Percentiles rank a stretch among this genome's conserved stretches.
Evolutionary conservation across 352 stramenopile genomes (phyloP).

Genomic region (Phytophthora sp.): DNA sequence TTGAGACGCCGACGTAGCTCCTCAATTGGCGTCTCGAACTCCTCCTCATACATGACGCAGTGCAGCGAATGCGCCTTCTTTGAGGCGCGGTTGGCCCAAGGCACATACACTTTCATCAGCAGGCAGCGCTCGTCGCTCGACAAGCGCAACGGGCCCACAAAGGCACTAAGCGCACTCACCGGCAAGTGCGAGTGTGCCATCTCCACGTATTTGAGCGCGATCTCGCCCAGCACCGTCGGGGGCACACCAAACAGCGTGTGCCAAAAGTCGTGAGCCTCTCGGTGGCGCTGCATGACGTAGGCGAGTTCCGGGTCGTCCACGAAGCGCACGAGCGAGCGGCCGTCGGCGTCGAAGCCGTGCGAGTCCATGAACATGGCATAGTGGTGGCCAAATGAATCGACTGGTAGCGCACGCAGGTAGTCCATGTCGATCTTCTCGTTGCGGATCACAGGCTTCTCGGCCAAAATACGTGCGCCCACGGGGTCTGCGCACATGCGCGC

Average conservation of each 20-base stretch:
- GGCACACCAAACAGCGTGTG: conserved; percentile 95
- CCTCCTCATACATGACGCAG: conserved; percentile 96
- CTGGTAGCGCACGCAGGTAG: conserved; percentile 67
- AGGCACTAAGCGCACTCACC: conserved; percentile 92
- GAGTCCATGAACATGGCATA: conserved; percentile 92
- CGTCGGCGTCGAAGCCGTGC: conserved; percentile 93
- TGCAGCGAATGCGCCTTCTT: conserved; percentile 84
- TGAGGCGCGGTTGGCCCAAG: conserved; percentile 90
- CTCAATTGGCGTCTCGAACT: conserved; percentile 92
- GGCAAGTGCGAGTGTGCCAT: conserved; percentile 96
- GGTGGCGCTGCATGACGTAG: conserved; percentile 96
- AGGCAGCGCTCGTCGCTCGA: conserved; percentile 73
- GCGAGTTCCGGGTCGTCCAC: conserved; percentile 94
- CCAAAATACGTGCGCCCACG: conserved; percentile 88
- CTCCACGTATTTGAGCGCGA: conserved; percentile 98
- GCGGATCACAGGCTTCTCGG: conserved; percentile 86
- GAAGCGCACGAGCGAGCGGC: conserved; percentile 82
- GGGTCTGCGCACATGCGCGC: conserved; percentile 88
- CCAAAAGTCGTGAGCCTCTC: conserved; percentile 97
- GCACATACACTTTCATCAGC: conserved; percentile 91
- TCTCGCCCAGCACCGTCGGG: conserved; percentile 95
- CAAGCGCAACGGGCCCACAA: conserved; percentile 90
- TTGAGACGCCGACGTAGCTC: conserved; percentile 80
- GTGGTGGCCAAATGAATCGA: conserved; percentile 87
- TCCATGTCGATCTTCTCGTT: conserved; percentile 78